Evolutionary conservation across 768 basidiomycete species (phyloP), one percentile per base, ranked within the genome.

Genomic region (Boletus coccyginus): DNA sequence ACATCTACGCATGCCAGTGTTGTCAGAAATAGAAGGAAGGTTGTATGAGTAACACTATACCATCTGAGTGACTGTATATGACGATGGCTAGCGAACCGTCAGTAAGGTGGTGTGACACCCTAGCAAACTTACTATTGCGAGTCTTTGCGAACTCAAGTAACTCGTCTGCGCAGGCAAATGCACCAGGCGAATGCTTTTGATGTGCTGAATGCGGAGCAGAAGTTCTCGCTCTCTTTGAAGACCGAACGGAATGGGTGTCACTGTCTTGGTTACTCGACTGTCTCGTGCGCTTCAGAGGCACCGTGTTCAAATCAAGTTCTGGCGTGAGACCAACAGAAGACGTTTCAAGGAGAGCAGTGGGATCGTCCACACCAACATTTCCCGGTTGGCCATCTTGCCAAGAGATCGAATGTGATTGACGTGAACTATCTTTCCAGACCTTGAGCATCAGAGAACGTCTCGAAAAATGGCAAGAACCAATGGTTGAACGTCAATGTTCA

Each of bases 281-380:
- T 50, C 63, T 57, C 7, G 40, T 41, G 48, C 57, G 64, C 40
- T 66, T 66, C 50, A 53, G 54, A 36, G 55, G 41, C 3, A 24
- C 24, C 17, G 17, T 27, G 48, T 46, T 56, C 55, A 62, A 21
- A 67, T 44, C 52, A 40, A 46, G 46, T 38, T 55, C 47, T 40
- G 51, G 45, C 46, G 40, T 38, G 32, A 49, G 53, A 52, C 52
- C 53, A 48, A 56, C 50, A 51, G 57, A 56, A 56, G 57, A 46
- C 38, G 50, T 50, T 62, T 61, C 56, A 48, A 53, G 58, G 55
- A 53, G 55, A 50, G 59, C 33, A 61, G 50, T 52, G 63, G 74
- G 58, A 47, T 52, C 52, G 54, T 62, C 61, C 57, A 60, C 60
- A 59, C 63, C 62, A 57, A 61, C 55, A 67, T 65, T 70, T 68